Evolutionary conservation across 2,329 filamentous ascomycete genomes (phyloP).

Genomic region (Cercospora sp.): DNA sequence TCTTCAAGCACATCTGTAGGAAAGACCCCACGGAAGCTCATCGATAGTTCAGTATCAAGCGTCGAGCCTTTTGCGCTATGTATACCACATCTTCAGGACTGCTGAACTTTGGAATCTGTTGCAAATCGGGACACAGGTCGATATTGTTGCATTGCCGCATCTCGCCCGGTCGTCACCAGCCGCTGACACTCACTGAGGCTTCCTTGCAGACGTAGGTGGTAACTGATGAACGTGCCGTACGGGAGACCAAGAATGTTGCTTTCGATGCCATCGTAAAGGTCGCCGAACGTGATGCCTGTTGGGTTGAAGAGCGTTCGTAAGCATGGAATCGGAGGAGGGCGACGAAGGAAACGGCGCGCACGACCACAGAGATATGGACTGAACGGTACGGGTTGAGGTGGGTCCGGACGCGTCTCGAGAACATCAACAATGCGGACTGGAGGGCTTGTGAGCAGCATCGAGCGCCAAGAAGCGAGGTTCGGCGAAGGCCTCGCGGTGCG

Average conservation of each 20-base stretch:
- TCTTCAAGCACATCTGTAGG: no score
- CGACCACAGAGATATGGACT: no score
- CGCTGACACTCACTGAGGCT: not conserved
- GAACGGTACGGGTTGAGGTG: not conserved
- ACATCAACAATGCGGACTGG: not conserved
- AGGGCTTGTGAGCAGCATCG: not conserved
- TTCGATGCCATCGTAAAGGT: not conserved
- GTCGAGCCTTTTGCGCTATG: not conserved
- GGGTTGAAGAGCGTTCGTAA: not conserved
- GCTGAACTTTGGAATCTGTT: no score
- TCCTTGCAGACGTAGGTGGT: not conserved
- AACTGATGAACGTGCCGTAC: not conserved
- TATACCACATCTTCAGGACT: no score
- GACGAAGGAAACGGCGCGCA: no score
- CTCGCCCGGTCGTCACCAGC: no score
- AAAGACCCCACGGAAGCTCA: not conserved
- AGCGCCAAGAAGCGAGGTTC: not conserved
- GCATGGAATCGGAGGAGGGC: not conserved
- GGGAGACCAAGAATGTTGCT: not conserved
- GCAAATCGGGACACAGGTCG: no score
- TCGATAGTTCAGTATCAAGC: not conserved
- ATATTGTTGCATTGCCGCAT: no score
- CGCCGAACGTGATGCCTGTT: not conserved
- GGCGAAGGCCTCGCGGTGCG: no score
- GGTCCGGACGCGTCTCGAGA: rapidly evolving